Conservation (phyloP, 148 eudicot genomes). For the Tetragonia tetragonoides region DNA sequence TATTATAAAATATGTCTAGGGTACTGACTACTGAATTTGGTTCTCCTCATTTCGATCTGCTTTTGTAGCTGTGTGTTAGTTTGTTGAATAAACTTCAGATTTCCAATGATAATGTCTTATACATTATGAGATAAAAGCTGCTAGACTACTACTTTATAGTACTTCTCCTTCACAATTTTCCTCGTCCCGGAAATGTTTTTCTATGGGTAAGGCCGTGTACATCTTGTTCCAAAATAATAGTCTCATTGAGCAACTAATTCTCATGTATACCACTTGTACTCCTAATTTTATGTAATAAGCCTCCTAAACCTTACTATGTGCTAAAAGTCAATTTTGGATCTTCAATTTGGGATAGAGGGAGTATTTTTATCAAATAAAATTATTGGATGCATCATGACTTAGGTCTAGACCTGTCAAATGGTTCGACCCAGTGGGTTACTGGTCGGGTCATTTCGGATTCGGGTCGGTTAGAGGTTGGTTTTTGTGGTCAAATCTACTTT, state of each 20-base stretch:
- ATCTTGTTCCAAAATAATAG: not conserved
- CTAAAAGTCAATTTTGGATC: too few species aligned
- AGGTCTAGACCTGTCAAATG: too few species aligned
- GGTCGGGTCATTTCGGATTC: too few species aligned
- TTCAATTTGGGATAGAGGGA: too few species aligned
- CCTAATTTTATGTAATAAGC: too few species aligned
- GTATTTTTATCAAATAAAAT: not conserved
- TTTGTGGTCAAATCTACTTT: too few species aligned
- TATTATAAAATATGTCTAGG: not conserved
- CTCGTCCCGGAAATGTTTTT: not conserved
- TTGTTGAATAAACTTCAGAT: not conserved
- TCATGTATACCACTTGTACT: too few species aligned
- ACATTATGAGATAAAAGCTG: not conserved
- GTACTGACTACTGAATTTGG: conserved; percentile 3
- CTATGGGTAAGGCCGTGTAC: not conserved
- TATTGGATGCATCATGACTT: too few species aligned
- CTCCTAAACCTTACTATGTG: too few species aligned
- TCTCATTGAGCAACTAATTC: too few species aligned
- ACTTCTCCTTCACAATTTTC: not conserved
- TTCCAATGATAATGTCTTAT: not conserved
- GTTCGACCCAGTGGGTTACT: too few species aligned
- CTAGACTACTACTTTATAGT: not conserved
- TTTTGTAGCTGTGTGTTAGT: not conserved
- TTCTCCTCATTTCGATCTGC: not conserved
- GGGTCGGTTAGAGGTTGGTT: too few species aligned